phyloP scores from a whole-genome alignment of 495 filamentous ascomycete genomes.

The Amorphotheca resinae region DNA sequence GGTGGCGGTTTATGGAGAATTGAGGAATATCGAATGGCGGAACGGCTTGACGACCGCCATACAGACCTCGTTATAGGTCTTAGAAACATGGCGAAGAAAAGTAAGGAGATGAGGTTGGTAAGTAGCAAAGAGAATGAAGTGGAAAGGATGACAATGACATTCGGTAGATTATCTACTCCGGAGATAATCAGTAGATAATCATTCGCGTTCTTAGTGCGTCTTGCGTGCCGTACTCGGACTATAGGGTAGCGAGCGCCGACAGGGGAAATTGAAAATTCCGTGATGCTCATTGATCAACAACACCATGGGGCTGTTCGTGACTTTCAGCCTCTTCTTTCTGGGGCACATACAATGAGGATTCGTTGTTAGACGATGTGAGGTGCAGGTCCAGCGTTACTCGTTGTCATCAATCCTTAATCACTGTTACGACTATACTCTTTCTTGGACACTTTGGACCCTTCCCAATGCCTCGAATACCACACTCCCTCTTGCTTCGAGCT shows the following conservation, averaged over 20 bases:
- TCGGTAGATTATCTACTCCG: too few relatives aligned
- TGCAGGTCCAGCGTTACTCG: not conserved
- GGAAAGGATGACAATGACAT: too few relatives aligned
- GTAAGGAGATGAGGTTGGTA: not conserved
- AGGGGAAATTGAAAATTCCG: too few relatives aligned
- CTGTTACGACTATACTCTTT: not conserved
- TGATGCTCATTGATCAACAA: too few relatives aligned
- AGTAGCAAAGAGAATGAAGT: too few relatives aligned
- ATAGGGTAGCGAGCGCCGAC: too few relatives aligned
- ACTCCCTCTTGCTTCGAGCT: slow-evolving; percentile 45
- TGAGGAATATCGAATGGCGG: not conserved
- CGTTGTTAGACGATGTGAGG: not conserved
- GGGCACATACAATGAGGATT: not conserved
- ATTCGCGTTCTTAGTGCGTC: too few relatives aligned
- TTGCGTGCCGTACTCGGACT: too few relatives aligned
- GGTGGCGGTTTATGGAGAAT: slow-evolving; percentile 1
- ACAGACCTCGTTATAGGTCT: slow-evolving; percentile 8
- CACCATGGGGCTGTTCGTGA: too few relatives aligned
- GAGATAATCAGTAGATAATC: too few relatives aligned
- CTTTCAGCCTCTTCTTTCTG: not conserved
- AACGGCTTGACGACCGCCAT: slow-evolving; percentile 1
- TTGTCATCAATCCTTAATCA: too few relatives aligned
- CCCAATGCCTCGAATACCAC: slow-evolving; percentile 66
- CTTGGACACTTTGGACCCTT: not conserved
- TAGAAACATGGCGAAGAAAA: slow-evolving; percentile 12